A percentile compares a stretch with the other conserved stretches of the same genome.
phyloP scores from a whole-genome alignment of 1,284 basidiomycete species.

The Malassezia furfur region DNA sequence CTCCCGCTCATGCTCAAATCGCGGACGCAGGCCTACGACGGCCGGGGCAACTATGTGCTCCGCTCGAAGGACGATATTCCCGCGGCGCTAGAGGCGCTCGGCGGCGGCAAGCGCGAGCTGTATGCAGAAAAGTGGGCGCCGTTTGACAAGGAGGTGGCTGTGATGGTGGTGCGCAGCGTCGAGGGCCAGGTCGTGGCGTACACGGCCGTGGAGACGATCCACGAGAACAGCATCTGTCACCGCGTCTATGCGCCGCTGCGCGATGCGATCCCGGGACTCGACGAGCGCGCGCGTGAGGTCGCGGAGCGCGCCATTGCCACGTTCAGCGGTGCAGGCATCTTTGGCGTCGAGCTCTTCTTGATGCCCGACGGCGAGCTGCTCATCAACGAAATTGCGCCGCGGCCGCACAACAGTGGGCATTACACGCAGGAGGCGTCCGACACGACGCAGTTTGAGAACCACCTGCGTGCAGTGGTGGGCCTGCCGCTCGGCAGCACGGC shows the following conservation, averaged over 20 bases:
- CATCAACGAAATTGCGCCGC: constrained; percentile 96
- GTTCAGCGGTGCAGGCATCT: constrained; percentile 79
- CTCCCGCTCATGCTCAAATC: constrained; percentile 94
- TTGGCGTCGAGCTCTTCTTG: constrained; percentile 97
- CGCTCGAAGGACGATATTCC: constrained; percentile 54
- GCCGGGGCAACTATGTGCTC: constrained; percentile 81
- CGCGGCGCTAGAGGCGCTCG: constrained; percentile 57
- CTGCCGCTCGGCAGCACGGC: constrained; percentile 80
- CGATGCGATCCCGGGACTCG: constrained; percentile 51
- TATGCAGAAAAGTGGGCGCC: constrained; percentile 93
- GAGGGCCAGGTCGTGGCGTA: constrained; percentile 70
- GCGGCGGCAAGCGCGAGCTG: constrained; percentile 51
- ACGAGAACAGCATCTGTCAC: constrained; percentile 88
- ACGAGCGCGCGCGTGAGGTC: constrained; percentile 61
- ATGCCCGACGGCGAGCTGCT: constrained; percentile 73
- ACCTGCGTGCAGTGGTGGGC: constrained; percentile 86
- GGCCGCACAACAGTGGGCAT: constrained; percentile 97
- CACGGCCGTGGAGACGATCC: constrained; percentile 88
- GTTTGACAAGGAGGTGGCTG: constrained; percentile 82
- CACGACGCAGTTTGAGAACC: constrained; percentile 95
- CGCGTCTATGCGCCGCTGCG: constrained; percentile 71
- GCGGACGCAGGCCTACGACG: constrained; percentile 88
- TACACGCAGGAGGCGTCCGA: constrained; percentile 98
- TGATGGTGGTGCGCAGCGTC: constrained; percentile 77
- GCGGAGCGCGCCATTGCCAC: constrained; percentile 75